Evolutionary conservation across 495 filamentous ascomycete species (phyloP).

Genomic region (Xylaria scruposa): DNA sequence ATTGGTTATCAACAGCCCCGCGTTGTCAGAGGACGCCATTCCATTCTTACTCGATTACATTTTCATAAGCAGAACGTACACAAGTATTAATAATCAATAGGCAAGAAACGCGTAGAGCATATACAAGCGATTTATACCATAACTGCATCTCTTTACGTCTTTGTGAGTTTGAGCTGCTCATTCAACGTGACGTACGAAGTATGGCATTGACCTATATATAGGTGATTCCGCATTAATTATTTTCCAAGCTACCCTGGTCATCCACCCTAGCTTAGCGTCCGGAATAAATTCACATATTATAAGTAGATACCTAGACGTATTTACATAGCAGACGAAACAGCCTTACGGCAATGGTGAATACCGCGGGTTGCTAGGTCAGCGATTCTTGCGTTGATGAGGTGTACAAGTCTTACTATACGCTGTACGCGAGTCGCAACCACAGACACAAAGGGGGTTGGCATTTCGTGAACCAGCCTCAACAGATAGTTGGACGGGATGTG

Average conservation of each 20-base stretch:
- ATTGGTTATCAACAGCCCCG: slow-evolving; percentile 2
- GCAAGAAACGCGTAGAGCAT: neutral
- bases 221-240: neutral
- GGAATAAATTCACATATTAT: neutral
- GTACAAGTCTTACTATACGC: neutral
- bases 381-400: neutral
- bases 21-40: neutral
- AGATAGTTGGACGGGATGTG: slow-evolving; percentile 23
- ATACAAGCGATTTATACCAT: neutral
- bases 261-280: neutral
- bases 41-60: neutral
- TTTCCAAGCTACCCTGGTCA: neutral
- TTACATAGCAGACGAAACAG: neutral
- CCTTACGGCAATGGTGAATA: neutral
- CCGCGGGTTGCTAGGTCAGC: neutral
- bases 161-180: neutral
- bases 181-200: neutral
- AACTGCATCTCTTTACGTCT: neutral
- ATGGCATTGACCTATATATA: neutral
- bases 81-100: neutral
- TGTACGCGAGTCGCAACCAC: neutral
- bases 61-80: neutral
- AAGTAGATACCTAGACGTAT: neutral
- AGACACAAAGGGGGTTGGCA: neutral
- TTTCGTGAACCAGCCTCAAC: slow-evolving; percentile 19